Evolutionary conservation across 2,329 filamentous ascomycete genomes (phyloP).

Genomic region (Beauveria pseudobassiana): DNA sequence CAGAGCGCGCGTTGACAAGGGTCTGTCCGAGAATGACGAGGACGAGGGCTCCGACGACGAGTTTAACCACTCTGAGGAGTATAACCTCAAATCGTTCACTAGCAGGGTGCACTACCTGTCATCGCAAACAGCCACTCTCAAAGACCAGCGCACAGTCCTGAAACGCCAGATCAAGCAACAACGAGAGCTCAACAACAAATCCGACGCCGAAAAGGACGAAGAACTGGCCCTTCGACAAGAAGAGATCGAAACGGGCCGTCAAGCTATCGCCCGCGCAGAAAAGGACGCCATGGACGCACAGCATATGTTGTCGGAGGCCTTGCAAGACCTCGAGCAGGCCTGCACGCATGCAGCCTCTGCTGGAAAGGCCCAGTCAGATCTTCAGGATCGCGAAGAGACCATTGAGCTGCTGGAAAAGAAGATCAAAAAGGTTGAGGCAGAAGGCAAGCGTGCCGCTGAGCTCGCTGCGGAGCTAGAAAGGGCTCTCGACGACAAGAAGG

Average conservation of each 20-base stretch:
- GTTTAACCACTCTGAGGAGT: constrained; percentile 50
- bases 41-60: constrained; percentile 48
- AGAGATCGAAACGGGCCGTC: constrained; percentile 41
- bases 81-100: constrained; percentile 69
- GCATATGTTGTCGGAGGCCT: constrained; percentile 39
- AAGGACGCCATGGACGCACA: constrained; percentile 33
- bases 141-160: constrained; percentile 83
- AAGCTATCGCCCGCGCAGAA: constrained; percentile 29
- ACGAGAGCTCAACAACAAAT: constrained; percentile 83
- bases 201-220: constrained; percentile 62
- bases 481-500: constrained; percentile 16
- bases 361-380: constrained; percentile 21
- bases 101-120: constrained; percentile 74
- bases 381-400: constrained; percentile 36
- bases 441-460: constrained; percentile 22
- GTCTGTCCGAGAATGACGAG: constrained; percentile 51
- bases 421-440: constrained; percentile 24
- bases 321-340: constrained; percentile 39
- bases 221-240: constrained; percentile 52
- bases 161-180: constrained; percentile 93
- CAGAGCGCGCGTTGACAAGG: constrained; percentile 47
- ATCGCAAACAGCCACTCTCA: constrained; percentile 64
- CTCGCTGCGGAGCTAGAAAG: constrained; percentile 24
- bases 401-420: constrained; percentile 38
- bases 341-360: constrained; percentile 20